Conservation (phyloP, 352 stramenopile genomes). For the Globisporangium megalacanthum region DNA sequence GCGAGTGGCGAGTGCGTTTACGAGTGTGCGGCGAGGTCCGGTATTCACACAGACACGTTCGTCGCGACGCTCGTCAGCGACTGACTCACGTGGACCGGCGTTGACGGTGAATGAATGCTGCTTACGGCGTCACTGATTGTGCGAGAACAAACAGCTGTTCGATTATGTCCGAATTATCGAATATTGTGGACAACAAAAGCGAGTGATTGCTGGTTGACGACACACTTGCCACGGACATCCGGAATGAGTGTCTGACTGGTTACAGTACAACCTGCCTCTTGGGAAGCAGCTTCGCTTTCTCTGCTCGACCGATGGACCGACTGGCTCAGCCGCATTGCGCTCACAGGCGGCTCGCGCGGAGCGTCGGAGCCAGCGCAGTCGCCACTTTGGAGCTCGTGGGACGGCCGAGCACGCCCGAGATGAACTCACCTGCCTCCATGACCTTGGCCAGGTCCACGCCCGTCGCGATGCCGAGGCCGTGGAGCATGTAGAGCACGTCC, state of each 20-base stretch:
- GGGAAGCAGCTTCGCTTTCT: background rate
- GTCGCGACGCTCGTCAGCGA: no score
- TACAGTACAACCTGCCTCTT: no score
- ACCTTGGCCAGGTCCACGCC: constrained; percentile 92
- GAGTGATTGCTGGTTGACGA: no score
- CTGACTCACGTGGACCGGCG: no score
- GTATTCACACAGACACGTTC: no score
- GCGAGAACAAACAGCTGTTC: no score
- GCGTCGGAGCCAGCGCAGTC: constrained; percentile 45
- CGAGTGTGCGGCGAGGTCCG: background rate
- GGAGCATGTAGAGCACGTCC: constrained; percentile 97
- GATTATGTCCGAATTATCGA: no score
- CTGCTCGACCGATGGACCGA: background rate
- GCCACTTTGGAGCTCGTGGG: constrained; percentile 87
- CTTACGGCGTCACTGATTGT: no score
- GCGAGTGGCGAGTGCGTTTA: background rate
- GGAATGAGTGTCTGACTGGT: no score
- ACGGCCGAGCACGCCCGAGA: constrained; percentile 73
- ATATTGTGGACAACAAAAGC: no score
- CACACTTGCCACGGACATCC: no score
- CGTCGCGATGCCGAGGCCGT: constrained; percentile 93
- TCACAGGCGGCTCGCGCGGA: constrained; percentile 44
- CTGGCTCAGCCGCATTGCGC: background rate
- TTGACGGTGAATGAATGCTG: no score
- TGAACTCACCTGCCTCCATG: constrained; percentile 87